These are phyloP conservation scores for Aurinia saxatilis DNA, from an alignment of 345 rosid genomes.

Conservation along the genomic window DNA sequence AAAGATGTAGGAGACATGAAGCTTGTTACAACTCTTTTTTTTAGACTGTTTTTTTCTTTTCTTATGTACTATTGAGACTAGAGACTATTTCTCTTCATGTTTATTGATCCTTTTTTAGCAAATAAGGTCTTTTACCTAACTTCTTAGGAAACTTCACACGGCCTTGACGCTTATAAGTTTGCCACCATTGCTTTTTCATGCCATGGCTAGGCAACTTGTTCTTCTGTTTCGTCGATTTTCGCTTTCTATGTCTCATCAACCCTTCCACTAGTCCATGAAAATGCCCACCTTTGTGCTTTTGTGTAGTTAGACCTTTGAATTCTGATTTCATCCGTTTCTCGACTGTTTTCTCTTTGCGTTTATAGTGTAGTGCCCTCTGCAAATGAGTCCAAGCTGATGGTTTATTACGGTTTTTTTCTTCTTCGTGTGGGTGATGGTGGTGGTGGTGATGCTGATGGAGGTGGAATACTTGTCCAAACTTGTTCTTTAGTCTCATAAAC, in stretches of 20 bases:
- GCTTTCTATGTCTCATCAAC: constrained; percentile 34
- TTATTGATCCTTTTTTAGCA: background rate
- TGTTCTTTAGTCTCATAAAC: constrained; percentile 50
- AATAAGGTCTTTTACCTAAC: constrained; percentile 14
- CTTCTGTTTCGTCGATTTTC: constrained; percentile 37
- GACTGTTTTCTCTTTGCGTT: constrained; percentile 9
- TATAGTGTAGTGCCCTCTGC: constrained; percentile 20
- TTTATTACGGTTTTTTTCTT: background rate
- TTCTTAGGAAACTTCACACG: constrained; percentile 33
- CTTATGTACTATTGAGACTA: background rate
- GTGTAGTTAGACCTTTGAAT: constrained; percentile 11
- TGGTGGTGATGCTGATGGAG: constrained; percentile 67
- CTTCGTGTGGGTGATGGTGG: constrained; percentile 11
- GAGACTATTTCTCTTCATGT: constrained; percentile 17
- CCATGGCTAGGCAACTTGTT: constrained; percentile 4
- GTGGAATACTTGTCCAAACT: constrained; percentile 54
- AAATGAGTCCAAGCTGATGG: constrained; percentile 41
- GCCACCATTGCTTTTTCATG: constrained; percentile 36
- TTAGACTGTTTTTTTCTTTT: no score
- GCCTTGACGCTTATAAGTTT: constrained; percentile 27
- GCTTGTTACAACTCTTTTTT: background rate
- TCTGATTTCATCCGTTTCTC: constrained; percentile 18
- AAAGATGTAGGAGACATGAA: background rate
- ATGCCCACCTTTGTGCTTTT: constrained; percentile 35
- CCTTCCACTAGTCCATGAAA: constrained; percentile 47